phyloP scores from a whole-genome alignment of 768 basidiomycete genomes.

The Tricholoma saponaceum region DNA sequence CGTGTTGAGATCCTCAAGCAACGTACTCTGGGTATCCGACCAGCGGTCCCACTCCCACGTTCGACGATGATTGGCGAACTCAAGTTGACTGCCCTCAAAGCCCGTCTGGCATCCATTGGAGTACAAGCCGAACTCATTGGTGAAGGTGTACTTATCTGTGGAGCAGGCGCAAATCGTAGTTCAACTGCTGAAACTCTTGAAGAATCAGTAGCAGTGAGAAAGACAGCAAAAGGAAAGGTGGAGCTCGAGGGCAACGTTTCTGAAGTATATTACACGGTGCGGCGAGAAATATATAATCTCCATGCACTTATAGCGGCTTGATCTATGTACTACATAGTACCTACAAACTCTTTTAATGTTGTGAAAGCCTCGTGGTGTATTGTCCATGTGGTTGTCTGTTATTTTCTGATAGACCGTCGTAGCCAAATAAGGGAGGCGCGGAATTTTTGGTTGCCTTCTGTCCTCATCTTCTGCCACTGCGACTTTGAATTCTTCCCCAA shows the following conservation, averaged over 20 bases:
- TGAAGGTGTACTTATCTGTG: constrained; percentile 93
- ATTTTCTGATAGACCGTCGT: constrained; percentile 6
- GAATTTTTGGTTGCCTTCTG: constrained; percentile 30
- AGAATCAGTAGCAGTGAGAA: constrained; percentile 83
- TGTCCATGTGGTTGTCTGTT: neutral
- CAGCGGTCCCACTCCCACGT: constrained; percentile 64
- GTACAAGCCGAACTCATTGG: constrained; percentile 95
- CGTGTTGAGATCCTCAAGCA: constrained; percentile 23
- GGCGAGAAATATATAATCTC: constrained; percentile 84
- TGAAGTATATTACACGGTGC: constrained; percentile 83
- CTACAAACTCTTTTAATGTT: too few relatives aligned
- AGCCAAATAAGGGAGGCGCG: constrained; percentile 22
- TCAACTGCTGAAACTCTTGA: constrained; percentile 42
- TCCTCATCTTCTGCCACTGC: constrained; percentile 21
- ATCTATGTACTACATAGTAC: neutral
- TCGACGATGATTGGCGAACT: constrained; percentile 98
- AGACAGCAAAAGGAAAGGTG: constrained; percentile 79
- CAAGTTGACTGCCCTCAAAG: constrained; percentile 84
- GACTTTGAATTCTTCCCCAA: constrained; percentile 15
- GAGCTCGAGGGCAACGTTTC: constrained; percentile 90
- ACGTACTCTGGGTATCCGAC: constrained; percentile 61
- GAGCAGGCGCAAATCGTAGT: constrained; percentile 45
- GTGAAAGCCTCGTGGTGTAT: neutral
- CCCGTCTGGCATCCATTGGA: constrained; percentile 67
- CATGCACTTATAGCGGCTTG: constrained; percentile 84